Base-by-base conservation (phyloP, 2,329 filamentous ascomycete species). In the Sclerotinia glacialis region DNA sequence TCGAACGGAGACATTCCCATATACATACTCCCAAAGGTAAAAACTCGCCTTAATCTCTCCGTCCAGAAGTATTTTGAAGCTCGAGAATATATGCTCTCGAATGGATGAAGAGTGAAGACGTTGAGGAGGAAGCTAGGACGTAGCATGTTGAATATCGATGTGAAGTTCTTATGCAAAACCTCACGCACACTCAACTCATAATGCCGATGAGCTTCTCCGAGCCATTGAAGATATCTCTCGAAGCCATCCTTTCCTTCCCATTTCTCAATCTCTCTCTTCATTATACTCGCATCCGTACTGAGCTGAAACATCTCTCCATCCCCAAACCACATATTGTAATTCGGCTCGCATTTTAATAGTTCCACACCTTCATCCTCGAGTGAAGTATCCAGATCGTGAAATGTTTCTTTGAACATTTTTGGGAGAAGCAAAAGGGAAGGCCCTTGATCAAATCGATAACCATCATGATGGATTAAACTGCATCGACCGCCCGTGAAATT, bases 1-100 rank as follows among this genome's bases (percentile, higher is more conserved):
- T 91, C 88, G 74, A 89, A 92, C 0, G 90, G 90, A 65, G 83
- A 87, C 89, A 92, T 92, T 0, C 90, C 90, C 86, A 92, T 89
- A 74, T 93, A 92, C 89, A 92, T 93, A 72, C 87, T 91, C 28
- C 86, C 89, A 77, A 92, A 92, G 0, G 89, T 92, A 70, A 92
- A 92, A 0, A 89, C 89, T 34, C 89, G 79, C 68, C 89, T 80
- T 72, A 92, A 74, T 67, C 89, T 80, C 74, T 92, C 89, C 0
- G 87, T 88, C 80, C 81, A 83, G 76, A 92, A 92, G 73, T 92
- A 92, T 68, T 82, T 83, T 34, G 83, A 80, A 3, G 88, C 86
- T 37, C 90, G 79, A 8, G 80, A 80, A 79, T 88, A 92, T 21
- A 91, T 89, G 71, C 83, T 88, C 75, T 91, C 86, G 69, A 92